Evolutionary conservation across 2,329 filamentous ascomycete genomes (phyloP).

Genomic region (Botrytis cinerea): DNA sequence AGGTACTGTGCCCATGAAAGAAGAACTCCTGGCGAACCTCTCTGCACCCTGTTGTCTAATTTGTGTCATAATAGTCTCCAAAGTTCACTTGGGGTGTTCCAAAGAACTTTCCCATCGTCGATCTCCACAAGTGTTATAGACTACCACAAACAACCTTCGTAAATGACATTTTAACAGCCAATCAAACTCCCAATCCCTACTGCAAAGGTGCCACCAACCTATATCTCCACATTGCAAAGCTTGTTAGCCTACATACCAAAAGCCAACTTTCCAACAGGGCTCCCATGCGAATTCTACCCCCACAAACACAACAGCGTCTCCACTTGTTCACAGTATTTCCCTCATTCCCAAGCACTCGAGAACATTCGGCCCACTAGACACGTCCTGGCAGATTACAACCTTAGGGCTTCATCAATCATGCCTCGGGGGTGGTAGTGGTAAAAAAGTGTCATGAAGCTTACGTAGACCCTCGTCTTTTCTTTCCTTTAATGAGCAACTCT

Average conservation of each 20-base stretch:
- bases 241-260: slow-evolving; percentile 8
- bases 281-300: neutral
- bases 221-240: neutral
- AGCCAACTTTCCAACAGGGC: neutral
- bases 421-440: slow-evolving; percentile 1
- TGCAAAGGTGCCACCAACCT: neutral
- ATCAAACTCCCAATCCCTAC: neutral
- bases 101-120: slow-evolving; percentile 3
- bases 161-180: slow-evolving; percentile 5
- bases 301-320: neutral
- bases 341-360: neutral
- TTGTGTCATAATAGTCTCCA: neutral
- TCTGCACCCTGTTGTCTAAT: neutral
- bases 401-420: slow-evolving; percentile 8
- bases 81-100: neutral
- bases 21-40: neutral
- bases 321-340: slow-evolving; percentile 1
- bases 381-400: neutral
- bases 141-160: slow-evolving; percentile 9
- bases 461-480: slow-evolving; percentile 5
- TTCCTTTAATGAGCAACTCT: neutral
- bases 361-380: neutral
- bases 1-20: neutral
- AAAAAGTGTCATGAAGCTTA: slow-evolving; percentile 1
- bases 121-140: slow-evolving; percentile 12